These are phyloP conservation scores for Solanum hybrid DNA, from an alignment of 305 asterid species.

Conservation along the genomic window DNA sequence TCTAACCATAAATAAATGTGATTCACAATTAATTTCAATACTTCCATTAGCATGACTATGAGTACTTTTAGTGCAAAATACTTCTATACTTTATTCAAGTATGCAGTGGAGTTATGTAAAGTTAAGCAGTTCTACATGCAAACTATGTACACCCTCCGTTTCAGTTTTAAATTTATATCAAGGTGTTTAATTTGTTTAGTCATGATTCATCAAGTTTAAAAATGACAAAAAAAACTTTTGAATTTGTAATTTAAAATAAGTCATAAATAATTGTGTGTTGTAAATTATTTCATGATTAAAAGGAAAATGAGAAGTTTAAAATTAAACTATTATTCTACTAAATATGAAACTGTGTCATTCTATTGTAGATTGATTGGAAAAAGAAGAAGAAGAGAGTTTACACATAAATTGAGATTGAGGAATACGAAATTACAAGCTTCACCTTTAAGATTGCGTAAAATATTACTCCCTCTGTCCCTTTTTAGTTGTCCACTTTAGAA, in stretches of 20 bases:
- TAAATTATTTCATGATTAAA: not conserved
- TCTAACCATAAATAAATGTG: not conserved
- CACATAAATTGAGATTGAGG: not conserved
- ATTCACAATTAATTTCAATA: not conserved
- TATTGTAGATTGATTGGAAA: not conserved
- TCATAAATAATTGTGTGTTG: not conserved
- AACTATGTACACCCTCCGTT: not conserved
- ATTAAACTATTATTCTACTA: not conserved
- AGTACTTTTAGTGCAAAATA: not conserved
- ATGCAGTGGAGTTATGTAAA: not conserved
- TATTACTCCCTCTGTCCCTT: no score
- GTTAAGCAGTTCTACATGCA: not conserved
- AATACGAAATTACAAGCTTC: not conserved
- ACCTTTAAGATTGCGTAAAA: not conserved
- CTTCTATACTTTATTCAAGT: not conserved
- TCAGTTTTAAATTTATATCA: not conserved
- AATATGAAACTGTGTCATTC: not conserved
- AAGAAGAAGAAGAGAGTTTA: not conserved
- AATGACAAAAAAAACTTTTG: not conserved
- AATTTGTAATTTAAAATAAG: not conserved
- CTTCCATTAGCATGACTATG: not conserved
- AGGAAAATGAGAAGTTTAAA: not conserved
- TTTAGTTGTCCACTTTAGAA: no score
- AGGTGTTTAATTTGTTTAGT: not conserved
- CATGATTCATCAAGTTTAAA: not conserved